A percentile compares a stretch with the other conserved stretches of the same genome.
These are phyloP conservation scores for Trametes cubensis DNA, from an alignment of 768 basidiomycete genomes.

Conservation along the genomic window DNA sequence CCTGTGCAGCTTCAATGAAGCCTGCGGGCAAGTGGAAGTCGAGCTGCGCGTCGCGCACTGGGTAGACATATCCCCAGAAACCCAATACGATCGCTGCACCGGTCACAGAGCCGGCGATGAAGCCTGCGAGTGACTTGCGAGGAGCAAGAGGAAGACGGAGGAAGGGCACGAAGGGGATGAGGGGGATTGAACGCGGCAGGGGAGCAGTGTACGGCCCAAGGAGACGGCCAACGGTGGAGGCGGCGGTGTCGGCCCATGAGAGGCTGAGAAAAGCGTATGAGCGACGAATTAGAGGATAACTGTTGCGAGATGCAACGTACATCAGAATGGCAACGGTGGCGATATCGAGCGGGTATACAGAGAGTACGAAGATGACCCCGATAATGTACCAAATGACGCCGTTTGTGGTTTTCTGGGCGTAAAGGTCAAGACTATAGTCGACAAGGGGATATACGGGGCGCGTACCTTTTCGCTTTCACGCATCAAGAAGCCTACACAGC, in stretches of 20 bases:
- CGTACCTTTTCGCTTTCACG: conserved; percentile 81
- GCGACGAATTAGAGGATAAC: conserved; percentile 11
- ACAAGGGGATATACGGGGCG: conserved; percentile 1
- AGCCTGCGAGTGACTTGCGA: conserved; percentile 85
- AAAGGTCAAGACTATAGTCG: not conserved
- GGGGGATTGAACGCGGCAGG: conserved; percentile 51
- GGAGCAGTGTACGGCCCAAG: conserved; percentile 71
- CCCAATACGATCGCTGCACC: conserved; percentile 65
- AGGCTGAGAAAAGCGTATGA: conserved; percentile 51
- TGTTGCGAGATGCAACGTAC: conserved; percentile 48
- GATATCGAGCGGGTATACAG: conserved; percentile 80
- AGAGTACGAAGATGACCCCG: conserved; percentile 78
- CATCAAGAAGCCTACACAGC: conserved; percentile 80
- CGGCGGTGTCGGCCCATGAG: conserved; percentile 95
- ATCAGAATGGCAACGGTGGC: conserved; percentile 90
- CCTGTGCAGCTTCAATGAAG: conserved; percentile 25
- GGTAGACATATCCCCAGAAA: conserved; percentile 70
- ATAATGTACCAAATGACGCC: conserved; percentile 92
- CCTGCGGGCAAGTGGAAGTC: conserved; percentile 40
- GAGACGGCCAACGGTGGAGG: conserved; percentile 88
- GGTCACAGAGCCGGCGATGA: conserved; percentile 74
- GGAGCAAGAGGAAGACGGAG: conserved; percentile 71
- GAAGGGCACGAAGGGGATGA: conserved; percentile 32
- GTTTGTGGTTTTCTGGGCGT: conserved; percentile 63
- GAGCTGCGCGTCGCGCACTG: conserved; percentile 44